phyloP scores from a whole-genome alignment of 306 rosid species.

The Cucurbita moschata region DNA sequence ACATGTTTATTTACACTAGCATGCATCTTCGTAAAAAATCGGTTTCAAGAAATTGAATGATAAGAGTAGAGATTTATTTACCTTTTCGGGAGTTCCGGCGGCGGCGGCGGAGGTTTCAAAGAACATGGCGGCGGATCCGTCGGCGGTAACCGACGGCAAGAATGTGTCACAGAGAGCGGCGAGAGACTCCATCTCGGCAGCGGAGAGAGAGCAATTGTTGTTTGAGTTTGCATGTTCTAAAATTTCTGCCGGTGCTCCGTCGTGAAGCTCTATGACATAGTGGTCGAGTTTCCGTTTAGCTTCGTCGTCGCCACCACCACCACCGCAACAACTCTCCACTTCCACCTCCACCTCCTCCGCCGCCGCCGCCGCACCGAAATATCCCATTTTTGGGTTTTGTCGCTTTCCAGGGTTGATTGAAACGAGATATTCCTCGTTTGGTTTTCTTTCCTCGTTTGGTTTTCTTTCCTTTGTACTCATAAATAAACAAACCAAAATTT shows the following conservation, averaged over 20 bases:
- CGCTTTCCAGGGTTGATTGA: background rate
- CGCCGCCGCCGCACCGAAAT: background rate
- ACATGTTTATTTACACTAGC: background rate
- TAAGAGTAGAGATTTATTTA: constrained; percentile 17
- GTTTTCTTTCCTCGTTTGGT: background rate
- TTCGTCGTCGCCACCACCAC: background rate
- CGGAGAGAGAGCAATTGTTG: constrained; percentile 24
- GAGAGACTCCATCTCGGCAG: constrained; percentile 39
- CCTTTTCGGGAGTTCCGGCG: constrained; percentile 42
- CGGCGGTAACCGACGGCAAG: constrained; percentile 30
- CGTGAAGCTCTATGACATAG: background rate
- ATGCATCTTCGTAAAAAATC: background rate
- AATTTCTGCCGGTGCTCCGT: background rate
- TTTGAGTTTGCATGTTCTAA: background rate
- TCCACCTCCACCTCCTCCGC: background rate
- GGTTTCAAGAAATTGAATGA: no score
- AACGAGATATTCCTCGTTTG: no score
- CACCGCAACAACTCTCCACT: no score
- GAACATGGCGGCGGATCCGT: constrained; percentile 9
- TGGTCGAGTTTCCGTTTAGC: background rate
- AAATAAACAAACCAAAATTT: background rate
- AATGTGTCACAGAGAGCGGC: constrained; percentile 47
- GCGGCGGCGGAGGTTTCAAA: constrained; percentile 38
- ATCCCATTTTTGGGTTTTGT: background rate
- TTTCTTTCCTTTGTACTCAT: background rate